Conservation (phyloP, 805 yeast species). For the Wickerhamomyces chaumierensis region DNA sequence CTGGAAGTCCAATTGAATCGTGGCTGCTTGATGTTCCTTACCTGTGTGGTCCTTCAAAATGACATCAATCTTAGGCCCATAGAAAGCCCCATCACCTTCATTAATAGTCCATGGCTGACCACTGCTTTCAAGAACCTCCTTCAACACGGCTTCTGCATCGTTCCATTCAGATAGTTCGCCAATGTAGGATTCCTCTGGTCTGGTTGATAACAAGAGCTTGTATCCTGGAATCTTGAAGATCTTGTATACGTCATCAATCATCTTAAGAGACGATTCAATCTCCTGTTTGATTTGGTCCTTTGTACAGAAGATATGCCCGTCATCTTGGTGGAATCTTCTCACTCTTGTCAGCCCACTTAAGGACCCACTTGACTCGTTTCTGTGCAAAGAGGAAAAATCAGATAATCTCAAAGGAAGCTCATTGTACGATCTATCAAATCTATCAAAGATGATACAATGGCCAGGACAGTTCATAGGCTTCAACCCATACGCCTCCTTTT, state of each 20-base stretch:
- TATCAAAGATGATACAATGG: slow-evolving; percentile 74
- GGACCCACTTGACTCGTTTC: slow-evolving; percentile 94
- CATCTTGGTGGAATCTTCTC: slow-evolving; percentile 94
- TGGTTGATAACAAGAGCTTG: slow-evolving; percentile 65
- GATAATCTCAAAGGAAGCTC: slow-evolving; percentile 80
- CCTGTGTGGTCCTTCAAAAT: slow-evolving; percentile 69
- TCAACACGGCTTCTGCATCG: slow-evolving; percentile 62
- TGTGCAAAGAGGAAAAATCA: slow-evolving; percentile 85
- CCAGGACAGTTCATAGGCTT: slow-evolving; percentile 98
- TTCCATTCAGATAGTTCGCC: slow-evolving; percentile 78
- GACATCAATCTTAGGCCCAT: slow-evolving; percentile 94
- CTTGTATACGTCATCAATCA: slow-evolving; percentile 65
- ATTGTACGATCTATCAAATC: slow-evolving; percentile 68
- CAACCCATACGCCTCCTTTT: slow-evolving; percentile 53
- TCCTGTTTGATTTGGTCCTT: slow-evolving; percentile 66
- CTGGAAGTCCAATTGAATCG: slow-evolving; percentile 92
- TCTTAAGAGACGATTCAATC: slow-evolving; percentile 56
- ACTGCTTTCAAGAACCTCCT: slow-evolving; percentile 41
- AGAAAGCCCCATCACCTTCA: slow-evolving; percentile 92
- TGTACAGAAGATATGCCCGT: slow-evolving; percentile 91
- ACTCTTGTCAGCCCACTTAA: slow-evolving; percentile 87
- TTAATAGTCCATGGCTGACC: slow-evolving; percentile 58
- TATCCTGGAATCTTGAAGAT: slow-evolving; percentile 37
- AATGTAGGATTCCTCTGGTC: slow-evolving; percentile 74
- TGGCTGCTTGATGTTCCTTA: slow-evolving; percentile 87